Conservation (phyloP, 495 filamentous ascomycete species). For the Astrothelium subdiscretum region DNA sequence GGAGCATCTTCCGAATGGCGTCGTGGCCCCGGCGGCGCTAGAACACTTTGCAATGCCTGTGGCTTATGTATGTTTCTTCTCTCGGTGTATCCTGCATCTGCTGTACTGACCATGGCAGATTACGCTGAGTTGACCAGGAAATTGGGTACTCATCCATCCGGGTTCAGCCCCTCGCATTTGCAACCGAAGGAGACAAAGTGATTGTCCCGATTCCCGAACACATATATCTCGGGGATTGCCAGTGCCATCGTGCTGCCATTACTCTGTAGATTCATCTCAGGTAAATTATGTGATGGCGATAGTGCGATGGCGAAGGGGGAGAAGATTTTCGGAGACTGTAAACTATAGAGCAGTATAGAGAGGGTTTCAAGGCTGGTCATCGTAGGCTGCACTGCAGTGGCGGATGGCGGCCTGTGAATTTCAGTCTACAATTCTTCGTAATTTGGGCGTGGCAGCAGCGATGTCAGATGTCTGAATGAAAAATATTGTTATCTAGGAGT, state of each 20-base stretch:
- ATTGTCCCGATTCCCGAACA: background rate
- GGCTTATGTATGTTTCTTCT: constrained; percentile 45
- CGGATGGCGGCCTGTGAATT: background rate
- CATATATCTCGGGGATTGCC: background rate
- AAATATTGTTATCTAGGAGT: background rate
- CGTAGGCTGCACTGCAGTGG: background rate
- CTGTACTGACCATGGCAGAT: constrained; percentile 25
- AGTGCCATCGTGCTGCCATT: background rate
- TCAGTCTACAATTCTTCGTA: background rate
- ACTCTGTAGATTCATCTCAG: background rate
- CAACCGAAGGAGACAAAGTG: background rate
- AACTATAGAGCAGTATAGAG: background rate
- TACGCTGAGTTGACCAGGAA: constrained; percentile 95
- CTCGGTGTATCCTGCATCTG: background rate
- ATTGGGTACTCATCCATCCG: background rate
- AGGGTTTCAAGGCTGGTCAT: background rate
- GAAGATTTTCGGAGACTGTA: background rate
- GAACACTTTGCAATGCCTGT: constrained; percentile 95
- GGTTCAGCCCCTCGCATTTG: background rate
- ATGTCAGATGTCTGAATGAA: background rate
- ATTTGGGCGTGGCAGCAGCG: background rate
- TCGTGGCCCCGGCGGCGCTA: constrained; percentile 86
- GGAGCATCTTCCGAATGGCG: constrained; percentile 98
- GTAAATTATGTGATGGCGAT: background rate
- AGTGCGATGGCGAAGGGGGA: background rate